Conservation (phyloP, 1,284 basidiomycete species). For the Tilletiopsis washingtonensis region DNA sequence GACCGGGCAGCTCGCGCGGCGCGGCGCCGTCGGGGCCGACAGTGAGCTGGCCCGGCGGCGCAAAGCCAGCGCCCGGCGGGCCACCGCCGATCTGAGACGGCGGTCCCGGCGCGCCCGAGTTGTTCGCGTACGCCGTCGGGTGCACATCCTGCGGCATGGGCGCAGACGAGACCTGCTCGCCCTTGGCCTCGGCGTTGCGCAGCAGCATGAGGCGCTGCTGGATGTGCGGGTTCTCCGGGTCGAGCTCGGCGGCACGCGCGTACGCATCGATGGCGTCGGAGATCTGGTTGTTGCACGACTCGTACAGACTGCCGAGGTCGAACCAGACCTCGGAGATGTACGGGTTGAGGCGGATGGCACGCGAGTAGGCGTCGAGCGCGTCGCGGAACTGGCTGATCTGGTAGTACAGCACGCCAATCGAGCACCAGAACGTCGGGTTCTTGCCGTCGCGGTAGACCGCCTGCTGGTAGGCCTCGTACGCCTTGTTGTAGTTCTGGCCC, state of each 20-base stretch:
- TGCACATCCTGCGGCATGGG: slow-evolving; percentile 90
- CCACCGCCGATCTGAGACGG: slow-evolving; percentile 29
- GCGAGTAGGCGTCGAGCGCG: slow-evolving; percentile 94
- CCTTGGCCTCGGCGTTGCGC: slow-evolving; percentile 71
- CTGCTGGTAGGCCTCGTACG: slow-evolving; percentile 98
- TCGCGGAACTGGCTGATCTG: slow-evolving; percentile 99
- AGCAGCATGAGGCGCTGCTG: slow-evolving; percentile 53
- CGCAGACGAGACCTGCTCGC: slow-evolving; percentile 65
- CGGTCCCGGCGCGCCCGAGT: slow-evolving; percentile 24
- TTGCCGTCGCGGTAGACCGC: slow-evolving; percentile 96
- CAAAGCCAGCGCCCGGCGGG: slow-evolving; percentile 1
- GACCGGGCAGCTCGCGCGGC: slow-evolving; percentile 24
- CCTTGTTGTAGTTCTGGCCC: slow-evolving; percentile 98
- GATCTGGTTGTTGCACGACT: slow-evolving; percentile 98
- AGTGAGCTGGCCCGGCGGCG: background rate
- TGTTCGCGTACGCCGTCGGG: slow-evolving; percentile 67
- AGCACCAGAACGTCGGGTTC: slow-evolving; percentile 99
- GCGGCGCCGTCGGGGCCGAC: background rate
- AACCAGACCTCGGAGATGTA: slow-evolving; percentile 99
- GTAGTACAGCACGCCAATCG: slow-evolving; percentile 97
- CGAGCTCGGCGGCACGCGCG: slow-evolving; percentile 40
- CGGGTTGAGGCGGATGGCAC: slow-evolving; percentile 95
- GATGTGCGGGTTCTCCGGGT: slow-evolving; percentile 40
- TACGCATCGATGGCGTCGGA: slow-evolving; percentile 98
- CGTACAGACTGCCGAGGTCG: slow-evolving; percentile 91